Evolutionary conservation across 2,329 filamentous ascomycete species (phyloP).

Genomic region (Metarhizium brunneum): DNA sequence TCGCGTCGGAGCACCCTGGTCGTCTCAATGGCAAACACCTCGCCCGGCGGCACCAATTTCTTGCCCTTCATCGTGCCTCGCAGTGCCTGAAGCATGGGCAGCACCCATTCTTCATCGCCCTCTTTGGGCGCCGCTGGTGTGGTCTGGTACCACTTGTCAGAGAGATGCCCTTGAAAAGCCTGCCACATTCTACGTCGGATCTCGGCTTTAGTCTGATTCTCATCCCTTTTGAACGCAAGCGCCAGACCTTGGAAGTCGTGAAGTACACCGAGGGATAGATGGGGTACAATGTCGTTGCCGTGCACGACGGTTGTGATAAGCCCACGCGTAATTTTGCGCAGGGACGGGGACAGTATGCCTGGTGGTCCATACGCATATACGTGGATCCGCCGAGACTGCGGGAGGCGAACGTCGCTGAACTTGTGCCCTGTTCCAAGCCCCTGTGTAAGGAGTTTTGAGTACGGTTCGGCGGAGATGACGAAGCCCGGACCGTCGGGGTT

Average conservation of each 20-base stretch:
- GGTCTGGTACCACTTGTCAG: constrained; percentile 48
- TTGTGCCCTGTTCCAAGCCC: constrained; percentile 16
- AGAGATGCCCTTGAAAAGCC: constrained; percentile 51
- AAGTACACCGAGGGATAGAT: constrained; percentile 61
- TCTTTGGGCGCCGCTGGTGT: constrained; percentile 24
- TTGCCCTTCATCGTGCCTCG: constrained; percentile 58
- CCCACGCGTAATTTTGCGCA: constrained; percentile 61
- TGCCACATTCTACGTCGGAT: constrained; percentile 59
- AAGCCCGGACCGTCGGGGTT: constrained; percentile 46
- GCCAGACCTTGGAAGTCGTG: constrained; percentile 68
- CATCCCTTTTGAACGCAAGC: constrained; percentile 63
- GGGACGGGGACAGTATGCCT: constrained; percentile 59
- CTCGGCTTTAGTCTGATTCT: constrained; percentile 56
- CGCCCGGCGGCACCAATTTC: constrained; percentile 66
- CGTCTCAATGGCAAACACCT: constrained; percentile 65
- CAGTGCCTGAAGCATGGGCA: constrained; percentile 55
- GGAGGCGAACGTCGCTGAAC: constrained; percentile 40
- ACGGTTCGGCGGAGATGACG: constrained; percentile 47
- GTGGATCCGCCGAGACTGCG: constrained; percentile 61
- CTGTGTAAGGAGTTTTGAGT: constrained; percentile 29
- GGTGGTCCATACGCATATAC: constrained; percentile 74
- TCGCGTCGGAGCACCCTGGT: constrained; percentile 58
- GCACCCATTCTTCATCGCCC: constrained; percentile 61
- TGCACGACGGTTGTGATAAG: constrained; percentile 69
- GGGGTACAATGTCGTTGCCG: constrained; percentile 64